Evolutionary conservation across 768 basidiomycete genomes (phyloP).

Genomic region (Candolleomyces aberdarensis): DNA sequence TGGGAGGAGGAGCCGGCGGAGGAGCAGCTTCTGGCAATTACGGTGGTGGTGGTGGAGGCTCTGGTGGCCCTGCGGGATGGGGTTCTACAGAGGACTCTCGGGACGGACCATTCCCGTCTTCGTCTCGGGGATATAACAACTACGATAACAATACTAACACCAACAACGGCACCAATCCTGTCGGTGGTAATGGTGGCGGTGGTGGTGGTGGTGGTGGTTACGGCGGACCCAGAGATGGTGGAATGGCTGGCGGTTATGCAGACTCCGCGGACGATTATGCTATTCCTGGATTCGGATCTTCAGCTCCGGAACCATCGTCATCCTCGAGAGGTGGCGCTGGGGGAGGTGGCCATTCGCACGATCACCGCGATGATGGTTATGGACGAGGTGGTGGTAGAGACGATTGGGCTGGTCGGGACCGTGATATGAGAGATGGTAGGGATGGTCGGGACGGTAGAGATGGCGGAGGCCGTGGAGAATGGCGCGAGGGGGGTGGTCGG

Average conservation of each 20-base stretch:
- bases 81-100: too few relatives aligned
- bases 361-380: background rate
- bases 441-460: constrained; percentile 7
- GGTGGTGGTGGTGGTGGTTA: constrained; percentile 28
- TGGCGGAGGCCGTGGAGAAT: constrained; percentile 9
- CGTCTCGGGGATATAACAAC: too few relatives aligned
- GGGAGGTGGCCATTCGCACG: constrained; percentile 25
- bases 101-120: too few relatives aligned
- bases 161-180: too few relatives aligned
- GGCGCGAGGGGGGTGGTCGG: constrained; percentile 8
- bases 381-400: constrained; percentile 5
- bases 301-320: background rate
- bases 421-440: background rate
- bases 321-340: constrained; percentile 20
- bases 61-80: too few relatives aligned
- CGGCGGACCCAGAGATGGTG: constrained; percentile 14
- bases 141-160: too few relatives aligned
- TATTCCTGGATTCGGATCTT: constrained; percentile 7
- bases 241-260: background rate
- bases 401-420: constrained; percentile 8
- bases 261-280: constrained; percentile 2
- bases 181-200: constrained; percentile 20
- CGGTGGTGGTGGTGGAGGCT: too few relatives aligned
- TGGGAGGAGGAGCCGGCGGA: constrained; percentile 14
- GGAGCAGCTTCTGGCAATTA: too few relatives aligned